phyloP scores from a whole-genome alignment of 73 alveolate species.

The Paraurostyla sp. region DNA sequence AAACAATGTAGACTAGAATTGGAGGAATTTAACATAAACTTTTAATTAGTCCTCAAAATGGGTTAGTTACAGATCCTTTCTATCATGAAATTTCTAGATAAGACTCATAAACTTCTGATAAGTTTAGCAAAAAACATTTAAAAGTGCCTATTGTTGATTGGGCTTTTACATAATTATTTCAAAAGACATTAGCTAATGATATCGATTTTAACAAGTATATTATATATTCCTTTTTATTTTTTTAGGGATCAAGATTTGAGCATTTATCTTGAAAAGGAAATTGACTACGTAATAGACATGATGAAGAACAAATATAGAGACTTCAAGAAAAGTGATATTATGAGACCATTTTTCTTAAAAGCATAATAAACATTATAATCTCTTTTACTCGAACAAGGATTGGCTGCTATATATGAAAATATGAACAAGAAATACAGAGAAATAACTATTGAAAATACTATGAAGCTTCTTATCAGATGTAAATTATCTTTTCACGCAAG shows the following conservation, averaged over 20 bases:
- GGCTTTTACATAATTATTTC: conserved; percentile 31
- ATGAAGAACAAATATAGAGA: conserved; percentile 69
- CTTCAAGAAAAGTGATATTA: conserved; percentile 71
- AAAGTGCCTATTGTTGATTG: conserved; percentile 49
- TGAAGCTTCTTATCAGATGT: conserved; percentile 74
- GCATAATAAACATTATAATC: conserved; percentile 52
- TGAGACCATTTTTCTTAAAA: conserved; percentile 71
- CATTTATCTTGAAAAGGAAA: conserved; percentile 49
- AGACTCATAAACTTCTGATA: conserved; percentile 32
- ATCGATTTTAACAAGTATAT: conserved; percentile 43
- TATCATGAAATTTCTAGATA: neutral
- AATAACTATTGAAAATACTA: conserved; percentile 72
- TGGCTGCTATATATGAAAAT: conserved; percentile 20
- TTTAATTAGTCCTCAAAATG: conserved; percentile 32
- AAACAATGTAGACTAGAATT: conserved; percentile 28
- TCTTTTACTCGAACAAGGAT: conserved; percentile 39
- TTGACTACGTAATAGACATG: conserved; percentile 70
- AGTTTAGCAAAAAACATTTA: conserved; percentile 1
- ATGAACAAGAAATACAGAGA: conserved; percentile 51
- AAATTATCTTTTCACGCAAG: conserved; percentile 68
- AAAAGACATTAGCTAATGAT: neutral
- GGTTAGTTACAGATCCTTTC: conserved; percentile 21
- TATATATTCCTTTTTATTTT: too few relatives aligned
- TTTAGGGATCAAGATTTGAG: conserved; percentile 53
- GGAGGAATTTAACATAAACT: conserved; percentile 40